Evolutionary conservation across 2,329 filamentous ascomycete species (phyloP), one percentile per base, ranked within the genome.

Genomic region (Colletotrichum chlorophyti): DNA sequence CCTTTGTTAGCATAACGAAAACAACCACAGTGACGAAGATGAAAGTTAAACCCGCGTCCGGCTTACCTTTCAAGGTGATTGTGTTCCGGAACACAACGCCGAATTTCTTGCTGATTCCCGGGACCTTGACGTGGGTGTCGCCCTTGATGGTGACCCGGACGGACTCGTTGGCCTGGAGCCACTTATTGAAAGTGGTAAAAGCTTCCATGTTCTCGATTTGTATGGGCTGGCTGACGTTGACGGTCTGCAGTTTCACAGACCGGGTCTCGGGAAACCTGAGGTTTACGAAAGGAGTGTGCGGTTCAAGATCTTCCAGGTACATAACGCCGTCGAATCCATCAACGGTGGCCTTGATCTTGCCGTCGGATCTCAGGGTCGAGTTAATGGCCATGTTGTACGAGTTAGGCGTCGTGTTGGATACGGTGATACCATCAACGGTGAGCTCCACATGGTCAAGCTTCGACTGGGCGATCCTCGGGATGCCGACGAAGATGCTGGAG

Each of bases 11-110:
- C 27, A 23, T 24, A 2, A 24, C n/a, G 15, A n/a, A n/a, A n/a
- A n/a, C n/a, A n/a, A n/a, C n/a, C n/a, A n/a, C n/a, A n/a, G n/a
- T n/a, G n/a, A n/a, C n/a, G n/a, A n/a, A n/a, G n/a, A n/a, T n/a
- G n/a, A n/a, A n/a, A n/a, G n/a, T n/a, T n/a, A n/a, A n/a, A n/a
- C n/a, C n/a, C n/a, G n/a, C n/a, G n/a, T n/a, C n/a, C n/a, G 24
- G 40, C 53, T 19, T 62, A 71, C 70, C 79, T 47, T 77, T 77
- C 54, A 86, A 66, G 15, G 71, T 69, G 40, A 86, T 59, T 6
- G 76, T 81, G 76, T 87, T 86, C 68, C 81, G 80, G 68, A 87
- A 87, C 55, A 76, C 76, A 58, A 83, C 80, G 6, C 67, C 68
- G 63, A 79, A 85, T 48, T 76, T 75, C 53, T 73, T 76, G 52